Evolutionary conservation across 805 yeast species (phyloP), one percentile per base, ranked within the genome.

Genomic region (Nakazawaea ernobii): DNA sequence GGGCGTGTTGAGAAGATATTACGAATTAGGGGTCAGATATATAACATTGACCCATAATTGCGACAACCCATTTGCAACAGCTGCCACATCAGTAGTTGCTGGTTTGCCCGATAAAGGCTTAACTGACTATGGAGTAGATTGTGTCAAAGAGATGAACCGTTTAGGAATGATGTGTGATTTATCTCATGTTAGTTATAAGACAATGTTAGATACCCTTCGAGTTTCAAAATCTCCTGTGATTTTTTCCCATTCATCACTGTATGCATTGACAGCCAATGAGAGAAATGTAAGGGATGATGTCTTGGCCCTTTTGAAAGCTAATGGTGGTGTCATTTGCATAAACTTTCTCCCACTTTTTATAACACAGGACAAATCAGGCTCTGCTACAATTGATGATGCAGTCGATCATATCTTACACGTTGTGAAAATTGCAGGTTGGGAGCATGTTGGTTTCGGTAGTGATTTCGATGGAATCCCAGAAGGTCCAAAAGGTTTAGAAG

Each of bases 131-230:
- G 79, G 78, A 27, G 54, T 49, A 6, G 59, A 61, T 15, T 69
- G 73, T 49, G 56, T 73, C 17, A 55, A 53, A 37, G 77, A 74
- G 52, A 73, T 74, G 79, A 73, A 73, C 53, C 61, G 77, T 42
- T 51, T 74, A 13, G 79, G 80, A 1, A 70, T 74, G 69, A 61
- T 74, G 52, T 75, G 73, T 10, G 80, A 75, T 54, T 58, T 75
- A 26, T 66, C 74, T 15, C 80, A 75, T 56, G 77, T 72, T 30
- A 69, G 74, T 36, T 58, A 68, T 38, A 63, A 71, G 51, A 74
- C 79, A 1, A 74, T 74, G 73, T 38, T 60, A 39, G 77, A 74
- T 53, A 66, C 67, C 9, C 55, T 72, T 42, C 60, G 55, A 13
- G 54, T 65, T 5, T 58, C 74, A 1, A 49, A 58, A 43, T 59